These are phyloP conservation scores for Tylopilus orsonianus DNA, from an alignment of 1,284 basidiomycete species.

Conservation along the genomic window DNA sequence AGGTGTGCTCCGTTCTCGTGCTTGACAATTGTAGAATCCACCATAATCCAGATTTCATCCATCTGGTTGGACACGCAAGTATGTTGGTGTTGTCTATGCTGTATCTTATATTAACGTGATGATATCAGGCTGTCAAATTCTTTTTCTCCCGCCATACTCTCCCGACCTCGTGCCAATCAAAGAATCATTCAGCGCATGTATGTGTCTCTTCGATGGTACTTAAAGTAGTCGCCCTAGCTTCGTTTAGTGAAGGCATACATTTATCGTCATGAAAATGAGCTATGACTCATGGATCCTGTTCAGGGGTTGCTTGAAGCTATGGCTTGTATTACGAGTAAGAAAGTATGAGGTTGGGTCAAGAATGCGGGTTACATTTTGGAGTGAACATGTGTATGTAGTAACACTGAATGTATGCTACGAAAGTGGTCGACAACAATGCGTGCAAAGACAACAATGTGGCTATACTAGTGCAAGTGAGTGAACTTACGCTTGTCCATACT, in stretches of 20 bases:
- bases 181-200: slow-evolving; percentile 29
- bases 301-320: not conserved
- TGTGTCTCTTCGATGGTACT: not conserved
- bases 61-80: slow-evolving; percentile 2
- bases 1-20: slow-evolving; percentile 1
- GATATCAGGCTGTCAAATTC: slow-evolving; percentile 20
- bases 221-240: not conserved
- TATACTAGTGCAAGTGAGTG: not conserved
- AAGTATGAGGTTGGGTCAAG: not conserved
- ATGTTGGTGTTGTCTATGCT: not conserved
- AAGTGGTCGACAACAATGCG: too few species aligned
- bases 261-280: slow-evolving; percentile 9
- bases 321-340: not conserved
- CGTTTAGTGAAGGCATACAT: slow-evolving; percentile 23
- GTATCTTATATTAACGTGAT: not conserved
- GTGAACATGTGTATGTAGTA: not conserved
- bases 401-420: not conserved
- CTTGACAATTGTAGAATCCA: slow-evolving; percentile 10
- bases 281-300: not conserved
- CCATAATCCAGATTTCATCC: slow-evolving; percentile 4
- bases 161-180: slow-evolving; percentile 33
- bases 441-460: not conserved
- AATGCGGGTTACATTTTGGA: not conserved
- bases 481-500: not conserved
- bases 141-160: slow-evolving; percentile 20